A percentile compares a stretch with the other conserved stretches of the same genome.
Conservation (phyloP, 331 rosid genomes). For the Stylosanthes scabra region DNA sequence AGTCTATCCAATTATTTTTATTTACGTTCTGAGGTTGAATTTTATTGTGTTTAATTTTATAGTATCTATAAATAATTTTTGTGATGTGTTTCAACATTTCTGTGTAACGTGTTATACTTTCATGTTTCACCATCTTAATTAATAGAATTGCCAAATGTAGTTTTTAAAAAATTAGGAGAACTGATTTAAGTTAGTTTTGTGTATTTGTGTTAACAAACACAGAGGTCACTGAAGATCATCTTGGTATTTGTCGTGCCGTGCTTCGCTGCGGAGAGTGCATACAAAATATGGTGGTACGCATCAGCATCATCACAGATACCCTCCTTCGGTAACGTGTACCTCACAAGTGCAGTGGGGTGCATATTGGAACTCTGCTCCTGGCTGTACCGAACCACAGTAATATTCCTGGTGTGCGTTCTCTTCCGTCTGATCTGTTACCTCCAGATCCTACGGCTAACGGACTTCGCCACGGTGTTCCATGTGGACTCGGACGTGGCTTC, state of each 20-base stretch:
- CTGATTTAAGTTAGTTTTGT: neutral
- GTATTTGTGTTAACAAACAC: neutral
- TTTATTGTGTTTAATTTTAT: no score
- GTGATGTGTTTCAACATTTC: no score
- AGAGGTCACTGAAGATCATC: slow-evolving; percentile 72
- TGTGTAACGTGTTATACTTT: no score
- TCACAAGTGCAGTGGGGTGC: slow-evolving; percentile 73
- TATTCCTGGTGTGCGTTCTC: slow-evolving; percentile 84
- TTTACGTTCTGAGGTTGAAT: no score
- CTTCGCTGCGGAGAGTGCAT: slow-evolving; percentile 69
- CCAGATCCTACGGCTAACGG: slow-evolving; percentile 86
- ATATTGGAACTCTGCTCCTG: slow-evolving; percentile 81
- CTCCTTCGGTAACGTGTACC: slow-evolving; percentile 64
- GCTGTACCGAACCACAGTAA: slow-evolving; percentile 75
- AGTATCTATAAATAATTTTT: no score
- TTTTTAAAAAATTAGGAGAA: no score
- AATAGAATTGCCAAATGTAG: no score
- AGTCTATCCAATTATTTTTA: no score
- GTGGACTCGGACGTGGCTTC: slow-evolving; percentile 78
- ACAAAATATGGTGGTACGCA: slow-evolving; percentile 97
- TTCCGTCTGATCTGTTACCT: slow-evolving; percentile 89
- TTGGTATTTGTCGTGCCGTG: slow-evolving; percentile 70
- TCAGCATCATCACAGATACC: slow-evolving; percentile 88
- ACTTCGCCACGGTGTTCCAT: slow-evolving; percentile 75
- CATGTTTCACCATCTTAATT: no score